Evolutionary conservation across 1,284 basidiomycete genomes (phyloP), one percentile per base, ranked within the genome.

Genomic region (Naganishia sp.): DNA sequence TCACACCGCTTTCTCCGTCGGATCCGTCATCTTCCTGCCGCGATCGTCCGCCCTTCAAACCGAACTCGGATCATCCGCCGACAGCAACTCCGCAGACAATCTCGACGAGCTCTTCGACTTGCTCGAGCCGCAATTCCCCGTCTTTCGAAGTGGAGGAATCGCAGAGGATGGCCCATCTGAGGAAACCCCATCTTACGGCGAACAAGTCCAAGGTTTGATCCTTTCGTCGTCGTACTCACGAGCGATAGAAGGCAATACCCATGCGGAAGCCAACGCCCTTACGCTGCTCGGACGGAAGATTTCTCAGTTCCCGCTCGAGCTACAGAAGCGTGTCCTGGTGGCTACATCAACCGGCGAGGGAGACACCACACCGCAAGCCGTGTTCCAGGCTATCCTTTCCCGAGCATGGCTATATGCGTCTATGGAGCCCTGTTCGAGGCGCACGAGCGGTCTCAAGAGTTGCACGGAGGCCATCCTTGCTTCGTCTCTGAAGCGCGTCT

Each of bases 261-360:
- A 99, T 77, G 95, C 95, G 15, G 95, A 99, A 80, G 92, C 94
- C 25, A 96, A 95, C 75, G 94, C 95, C 0, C 81, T 99, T 53
- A 79, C 85, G 47, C 98, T 98, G 75, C 85, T 89, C 15, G 77
- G 79, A 42, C 62, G 72, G 21, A 79, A 5, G 77, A 85, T 82
- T 7, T 47, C 23, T 25, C 10, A 56, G 4, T 47, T 67, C 18
- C 25, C 45, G 10, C 23, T 32, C 10, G 32, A 51, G 25, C 25
- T 63, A 1, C 60, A 55, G 25, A 28, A 50, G 21, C 31, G 35
- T 3, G 45, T 55, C 17, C 23, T 57, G 11, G 15, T 18, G 7
- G 53, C 41, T 6, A 56, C 45, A 6, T 28, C 21, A 6, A 42
- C 46, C n/a, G 32, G 15, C 2, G 45, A 32, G 3, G 15, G 11